Evolutionary conservation across 495 filamentous ascomycete genomes (phyloP), one percentile per base, ranked within the genome.

Genomic region (Chaetomium fimeti): DNA sequence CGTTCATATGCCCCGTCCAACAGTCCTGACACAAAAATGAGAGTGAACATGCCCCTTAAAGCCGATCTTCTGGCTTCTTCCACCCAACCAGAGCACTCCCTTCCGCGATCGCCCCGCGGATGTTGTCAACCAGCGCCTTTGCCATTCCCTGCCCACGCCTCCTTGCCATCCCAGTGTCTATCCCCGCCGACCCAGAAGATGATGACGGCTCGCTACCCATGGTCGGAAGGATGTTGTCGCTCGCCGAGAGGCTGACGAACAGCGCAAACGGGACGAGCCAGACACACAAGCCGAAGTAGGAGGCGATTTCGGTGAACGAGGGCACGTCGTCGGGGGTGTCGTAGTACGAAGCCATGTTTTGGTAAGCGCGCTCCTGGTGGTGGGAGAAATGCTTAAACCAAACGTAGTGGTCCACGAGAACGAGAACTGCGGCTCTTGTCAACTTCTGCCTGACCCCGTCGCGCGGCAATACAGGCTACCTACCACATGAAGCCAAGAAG

Each of bases 201-300:
- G 32, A 76, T 38, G 68, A 78, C 66, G 71, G 76, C 66, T 78
- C 83, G 58, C 71, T 82, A 43, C 77, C 80, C 82, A 96, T 97
- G 53, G 87, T 93, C 3, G 94, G 94, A 63, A 98, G 78, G 13
- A 98, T 89, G 74, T 98, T 97, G 68, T 98, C 94, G 51, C 91
- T 89, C 2, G 94, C 95, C 20, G 89, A 93, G 20, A 98, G 78
- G 60, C 88, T 92, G 32, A 98, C 93, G 71, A 98, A 98, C 42
- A 98, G 83, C 28, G 93, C 87, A 75, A 98, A 98, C 0, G 94
- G 94, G 2, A 97, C 89, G 15, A 98, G 83, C 94, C 94, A 98
- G 16, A 98, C 91, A 73, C 91, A 97, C 11, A 98, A 81, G 5
- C 94, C 94, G 71, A 98, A 98, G 74, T 93, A 98, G 1, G 91